phyloP scores from a whole-genome alignment of 306 rosid genomes.

The Clitoria ternatea region DNA sequence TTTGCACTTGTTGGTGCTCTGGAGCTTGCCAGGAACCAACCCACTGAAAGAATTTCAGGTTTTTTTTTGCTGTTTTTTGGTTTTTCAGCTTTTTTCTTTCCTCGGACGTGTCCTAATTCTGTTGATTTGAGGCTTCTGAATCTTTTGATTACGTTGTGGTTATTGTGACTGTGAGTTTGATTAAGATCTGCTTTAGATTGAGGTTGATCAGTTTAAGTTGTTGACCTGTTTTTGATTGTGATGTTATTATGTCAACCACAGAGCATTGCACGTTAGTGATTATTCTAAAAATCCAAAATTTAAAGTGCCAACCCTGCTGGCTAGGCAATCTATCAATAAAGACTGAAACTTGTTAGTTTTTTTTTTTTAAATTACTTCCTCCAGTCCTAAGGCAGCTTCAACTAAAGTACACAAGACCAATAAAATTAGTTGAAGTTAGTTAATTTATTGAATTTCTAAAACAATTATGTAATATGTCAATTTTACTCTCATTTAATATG shows the following conservation, averaged over 20 bases:
- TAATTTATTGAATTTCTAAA: too few species aligned
- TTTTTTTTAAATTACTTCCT: too few species aligned
- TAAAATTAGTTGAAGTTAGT: too few species aligned
- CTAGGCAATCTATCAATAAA: neutral
- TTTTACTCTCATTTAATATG: too few species aligned
- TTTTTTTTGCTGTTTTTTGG: neutral
- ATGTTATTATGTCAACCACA: slow-evolving; percentile 1
- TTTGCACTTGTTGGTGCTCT: slow-evolving; percentile 40
- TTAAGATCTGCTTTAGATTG: slow-evolving; percentile 38
- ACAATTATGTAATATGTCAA: too few species aligned
- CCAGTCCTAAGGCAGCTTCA: too few species aligned
- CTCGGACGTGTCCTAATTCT: neutral
- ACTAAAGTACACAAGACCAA: too few species aligned
- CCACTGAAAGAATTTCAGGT: slow-evolving; percentile 93
- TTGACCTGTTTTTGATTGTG: neutral
- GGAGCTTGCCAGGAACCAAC: slow-evolving; percentile 51
- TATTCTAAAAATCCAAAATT: slow-evolving; percentile 10
- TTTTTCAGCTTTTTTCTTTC: neutral
- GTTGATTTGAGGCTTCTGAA: slow-evolving; percentile 4
- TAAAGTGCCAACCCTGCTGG: neutral
- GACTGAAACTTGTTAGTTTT: neutral
- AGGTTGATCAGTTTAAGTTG: slow-evolving; percentile 16
- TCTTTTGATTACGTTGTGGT: neutral
- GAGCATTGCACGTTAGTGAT: neutral
- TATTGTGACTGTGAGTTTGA: slow-evolving; percentile 7